Conservation (phyloP, 2,329 filamentous ascomycete species). For the Talaromyces sp. region DNA sequence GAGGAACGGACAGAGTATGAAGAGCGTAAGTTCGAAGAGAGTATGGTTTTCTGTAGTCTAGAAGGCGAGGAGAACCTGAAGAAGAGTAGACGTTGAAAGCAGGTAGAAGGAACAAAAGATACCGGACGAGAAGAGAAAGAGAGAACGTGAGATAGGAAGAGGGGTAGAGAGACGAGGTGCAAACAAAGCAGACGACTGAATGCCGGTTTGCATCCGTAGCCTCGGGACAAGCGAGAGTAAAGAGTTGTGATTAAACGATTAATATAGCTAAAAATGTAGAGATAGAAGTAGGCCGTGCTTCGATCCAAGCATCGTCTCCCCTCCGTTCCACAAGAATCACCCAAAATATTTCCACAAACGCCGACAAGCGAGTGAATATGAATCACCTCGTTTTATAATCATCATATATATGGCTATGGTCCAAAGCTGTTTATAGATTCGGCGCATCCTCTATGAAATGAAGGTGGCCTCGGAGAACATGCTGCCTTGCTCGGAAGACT, state of each 20-base stretch:
- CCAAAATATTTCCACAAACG: slow-evolving; percentile 14
- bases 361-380: slow-evolving; percentile 13
- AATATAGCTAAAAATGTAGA: slow-evolving; percentile 8
- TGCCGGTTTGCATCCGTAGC: background rate
- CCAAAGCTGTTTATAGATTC: background rate
- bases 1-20: no score
- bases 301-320: background rate
- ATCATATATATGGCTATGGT: slow-evolving; percentile 10
- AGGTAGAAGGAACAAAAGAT: background rate
- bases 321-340: background rate
- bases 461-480: slow-evolving; percentile 94
- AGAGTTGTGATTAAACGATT: slow-evolving; percentile 9
- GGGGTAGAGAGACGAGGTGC: background rate
- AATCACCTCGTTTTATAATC: background rate
- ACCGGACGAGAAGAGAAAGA: background rate
- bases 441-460: slow-evolving; percentile 59
- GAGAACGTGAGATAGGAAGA: background rate
- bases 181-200: background rate
- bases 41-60: background rate
- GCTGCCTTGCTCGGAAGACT: slow-evolving; percentile 70
- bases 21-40: no score
- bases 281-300: background rate
- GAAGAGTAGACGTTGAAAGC: background rate
- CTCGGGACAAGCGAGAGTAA: background rate
- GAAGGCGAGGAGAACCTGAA: background rate